These are phyloP conservation scores for Mortierella sp. DNA, from an alignment of 371 early-diverging fungal genomes.

Conservation along the genomic window DNA sequence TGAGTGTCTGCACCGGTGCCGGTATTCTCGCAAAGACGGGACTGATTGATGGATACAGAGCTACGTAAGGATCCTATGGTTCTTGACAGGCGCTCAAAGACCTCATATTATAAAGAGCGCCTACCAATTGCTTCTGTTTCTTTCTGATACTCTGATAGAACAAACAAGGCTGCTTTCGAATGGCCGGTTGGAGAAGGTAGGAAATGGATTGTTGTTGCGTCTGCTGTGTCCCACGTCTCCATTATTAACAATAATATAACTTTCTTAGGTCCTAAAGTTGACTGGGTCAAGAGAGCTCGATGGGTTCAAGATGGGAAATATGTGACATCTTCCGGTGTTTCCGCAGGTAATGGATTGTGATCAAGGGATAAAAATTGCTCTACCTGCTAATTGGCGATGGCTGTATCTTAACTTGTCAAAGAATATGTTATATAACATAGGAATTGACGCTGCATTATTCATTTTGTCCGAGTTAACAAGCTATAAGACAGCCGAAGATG, in stretches of 20 bases:
- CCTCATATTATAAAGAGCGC: background rate
- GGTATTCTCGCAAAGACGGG: conserved; percentile 60
- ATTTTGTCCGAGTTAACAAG: conserved; percentile 32
- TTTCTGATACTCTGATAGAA: conserved; percentile 6
- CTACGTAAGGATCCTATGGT: conserved; percentile 44
- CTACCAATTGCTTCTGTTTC: background rate
- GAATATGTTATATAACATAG: background rate
- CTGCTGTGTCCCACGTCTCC: background rate
- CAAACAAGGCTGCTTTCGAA: conserved; percentile 61
- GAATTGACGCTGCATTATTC: conserved; percentile 49
- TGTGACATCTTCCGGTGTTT: conserved; percentile 62
- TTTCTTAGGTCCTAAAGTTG: conserved; percentile 14
- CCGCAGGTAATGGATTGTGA: conserved; percentile 19
- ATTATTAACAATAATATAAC: no score
- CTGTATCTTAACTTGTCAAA: background rate
- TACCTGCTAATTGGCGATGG: background rate
- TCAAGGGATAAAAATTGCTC: background rate
- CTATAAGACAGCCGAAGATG: conserved; percentile 19
- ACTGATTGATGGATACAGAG: conserved; percentile 55
- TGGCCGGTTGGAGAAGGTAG: conserved; percentile 30
- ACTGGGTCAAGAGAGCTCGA: conserved; percentile 63
- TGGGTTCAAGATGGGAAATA: conserved; percentile 65
- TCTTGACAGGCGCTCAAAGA: background rate
- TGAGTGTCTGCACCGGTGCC: conserved; percentile 64
- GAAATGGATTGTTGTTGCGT: background rate